Evolutionary conservation across 441 rosid genomes (phyloP), one percentile per base, ranked within the genome.

Genomic region (Aleurites moluccanus): DNA sequence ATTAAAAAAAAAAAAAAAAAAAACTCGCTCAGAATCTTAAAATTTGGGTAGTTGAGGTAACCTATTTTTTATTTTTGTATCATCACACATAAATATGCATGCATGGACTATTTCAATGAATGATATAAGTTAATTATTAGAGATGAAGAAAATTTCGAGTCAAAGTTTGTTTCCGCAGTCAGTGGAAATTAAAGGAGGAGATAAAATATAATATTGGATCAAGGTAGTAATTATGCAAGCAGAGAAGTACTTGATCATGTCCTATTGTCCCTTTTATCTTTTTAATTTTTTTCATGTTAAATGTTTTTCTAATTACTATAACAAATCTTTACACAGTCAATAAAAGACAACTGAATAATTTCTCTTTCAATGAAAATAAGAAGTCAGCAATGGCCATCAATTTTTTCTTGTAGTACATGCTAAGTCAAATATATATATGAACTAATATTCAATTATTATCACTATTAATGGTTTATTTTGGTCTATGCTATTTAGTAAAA

Each of bases 281-380:
- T 8, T 21, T 21, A 10, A 23, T 4, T 6, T 57, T 21, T 21
- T 6, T 57, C 14, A 52, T 52, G 10, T 52, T 4, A 6, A 4
- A 52, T 52, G 6, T 52, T 11, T 59, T 14, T 23, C 35, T 27
- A 14, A 4, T 3, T 8, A 35, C 21, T 64, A 21, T 23, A 3
- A 16, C 14, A 33, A 33, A 64, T 64, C 52, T 27, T n/a, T n/a
- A 16, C 28, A 50, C 4, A 40, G 74, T 71, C 74, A 71, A 28
- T 15, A 42, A 44, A 71, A 42, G 44, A 42, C 52, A 44, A 27
- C 67, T 60, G 13, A 44, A 44, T 71, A 35, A 30, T 30, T 30
- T 30, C 33, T 30, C 33, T 30, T 30, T 30, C 33, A 30, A 30
- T 30, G 33, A 30, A 30, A 35, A 6, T 4, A 10, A 59, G 52